Base-by-base conservation (phyloP, 345 rosid genomes). In the Gossypium mustelinum region DNA sequence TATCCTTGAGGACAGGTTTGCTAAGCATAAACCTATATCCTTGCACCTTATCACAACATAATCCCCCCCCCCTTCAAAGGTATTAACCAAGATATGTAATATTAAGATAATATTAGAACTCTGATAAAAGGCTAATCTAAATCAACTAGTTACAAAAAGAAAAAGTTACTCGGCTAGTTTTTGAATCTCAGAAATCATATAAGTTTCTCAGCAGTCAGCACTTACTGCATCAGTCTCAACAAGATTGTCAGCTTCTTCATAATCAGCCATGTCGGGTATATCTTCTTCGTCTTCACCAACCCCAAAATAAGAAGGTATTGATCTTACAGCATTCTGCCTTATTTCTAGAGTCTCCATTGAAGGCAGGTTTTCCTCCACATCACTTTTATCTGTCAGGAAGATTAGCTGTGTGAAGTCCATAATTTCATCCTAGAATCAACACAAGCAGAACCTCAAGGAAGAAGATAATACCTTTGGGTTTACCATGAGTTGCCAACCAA, bases 401-500 rank as follows among this genome's bases (percentile, higher is more conserved):
- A 60, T 57, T 68, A 27, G 11, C 17, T 25, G 24, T 67, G 27
- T 70, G n/a, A 34, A 17, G n/a, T 57, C 73, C 51, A 54, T 20
- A 24, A 2, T 56, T 13, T 44, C 66, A 18, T 47, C 47, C 22
- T 34, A 25, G 47, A 51, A 2, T 52, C 5, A 13, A 29, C 10
- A 17, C 9, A 72, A 22, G 11, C 68, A 50, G 27, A 58, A 63
- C 45, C 74, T 76, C 62, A 22, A 27, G 8, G 6, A 51, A 12
- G 47, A 54, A 47, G 55, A 34, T 68, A 57, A 20, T 57, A 93
- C 99, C 98, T 93, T 85, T 91, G 1, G 97, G 99, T 82, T 87
- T 91, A 73, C 99, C 99, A 74, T 96, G 98, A 54, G 99, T 96
- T 2, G 99, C 99, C 68, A 92, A 79, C 99, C 98, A 96, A 75